phyloP scores from a whole-genome alignment of 768 basidiomycete genomes.

The Rhodocollybia butyracea region DNA sequence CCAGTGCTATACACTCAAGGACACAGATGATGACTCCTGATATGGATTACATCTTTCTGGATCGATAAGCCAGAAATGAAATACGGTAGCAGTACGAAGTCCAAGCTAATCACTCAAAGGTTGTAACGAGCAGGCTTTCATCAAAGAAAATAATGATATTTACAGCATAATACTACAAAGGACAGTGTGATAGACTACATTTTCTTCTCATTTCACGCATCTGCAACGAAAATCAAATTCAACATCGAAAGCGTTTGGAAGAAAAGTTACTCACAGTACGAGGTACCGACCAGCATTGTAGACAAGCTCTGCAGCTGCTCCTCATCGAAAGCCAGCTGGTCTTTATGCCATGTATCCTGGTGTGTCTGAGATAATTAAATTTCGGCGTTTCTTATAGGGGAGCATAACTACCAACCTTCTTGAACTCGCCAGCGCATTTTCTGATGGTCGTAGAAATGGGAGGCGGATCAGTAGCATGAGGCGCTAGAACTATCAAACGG shows the following conservation, averaged over 20 bases:
- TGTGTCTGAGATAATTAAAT: constrained; percentile 43
- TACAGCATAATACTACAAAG: too few relatives aligned
- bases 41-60: too few relatives aligned
- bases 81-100: too few relatives aligned
- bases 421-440: constrained; percentile 81
- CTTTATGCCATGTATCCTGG: constrained; percentile 91
- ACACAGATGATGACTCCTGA: too few relatives aligned
- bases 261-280: constrained; percentile 60
- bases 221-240: not conserved
- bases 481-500: constrained; percentile 54
- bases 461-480: constrained; percentile 79
- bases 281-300: constrained; percentile 87
- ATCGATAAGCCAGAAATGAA: not conserved
- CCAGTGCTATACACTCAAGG: too few relatives aligned
- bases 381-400: not conserved
- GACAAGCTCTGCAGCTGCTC: constrained; percentile 86
- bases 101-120: too few relatives aligned
- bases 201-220: constrained; percentile 9
- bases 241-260: not conserved
- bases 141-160: too few relatives aligned
- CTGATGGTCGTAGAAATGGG: constrained; percentile 90
- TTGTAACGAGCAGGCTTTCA: too few relatives aligned
- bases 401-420: constrained; percentile 50
- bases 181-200: too few relatives aligned
- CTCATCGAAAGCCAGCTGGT: constrained; percentile 83